Evolutionary conservation across 306 rosid genomes (phyloP), one percentile per base, ranked within the genome.

Genomic region (Prunus mume): DNA sequence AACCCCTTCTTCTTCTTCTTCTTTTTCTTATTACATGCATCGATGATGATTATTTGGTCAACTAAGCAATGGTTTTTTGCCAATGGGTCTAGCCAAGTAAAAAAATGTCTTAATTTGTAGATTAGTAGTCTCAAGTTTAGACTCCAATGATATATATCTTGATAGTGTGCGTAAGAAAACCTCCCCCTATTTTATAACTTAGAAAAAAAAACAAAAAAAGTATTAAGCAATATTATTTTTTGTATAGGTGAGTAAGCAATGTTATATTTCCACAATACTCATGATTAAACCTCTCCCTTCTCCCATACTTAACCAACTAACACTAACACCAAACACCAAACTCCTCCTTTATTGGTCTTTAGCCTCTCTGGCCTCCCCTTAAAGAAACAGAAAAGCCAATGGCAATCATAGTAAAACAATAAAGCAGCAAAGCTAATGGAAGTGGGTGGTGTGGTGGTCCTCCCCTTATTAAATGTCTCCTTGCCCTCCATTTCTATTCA

Each of bases 251-350:
- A 38, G 9, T 6, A 38, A 7, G 43, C 9, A 38, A 38, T 38
- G 43, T 38, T 6, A 38, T 38, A 38, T 38, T 38, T 38, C 86
- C 85, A 79, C 75, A 88, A 83, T 63, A 52, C 89, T 84, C 83
- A 93, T 93, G 72, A 91, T 92, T 84, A 73, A 76, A 68, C 56
- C 79, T 79, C 83, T 88, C 85, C 87, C 98, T 89, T 93, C 85
- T 85, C 90, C 88, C 84, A 89, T 89, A 93, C 97, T 88, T 93
- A 81, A 91, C 96, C 97, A 93, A 93, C 97, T 83, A 91, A 91
- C 96, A 88, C 87, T 75, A 86, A 22, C 89, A 93, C 98, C 97
- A 87, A 87, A 89, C 96, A 6, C 70, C 90, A 83, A 84, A 81
- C 89, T 4, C 70, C 82, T 56, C 76, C 70, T 84, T 85, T 76